Percentiles rank a stretch among this genome's conserved stretches.
These are phyloP conservation scores for Talaromyces nanjingensis DNA, from an alignment of 495 filamentous ascomycete species.

Conservation along the genomic window DNA sequence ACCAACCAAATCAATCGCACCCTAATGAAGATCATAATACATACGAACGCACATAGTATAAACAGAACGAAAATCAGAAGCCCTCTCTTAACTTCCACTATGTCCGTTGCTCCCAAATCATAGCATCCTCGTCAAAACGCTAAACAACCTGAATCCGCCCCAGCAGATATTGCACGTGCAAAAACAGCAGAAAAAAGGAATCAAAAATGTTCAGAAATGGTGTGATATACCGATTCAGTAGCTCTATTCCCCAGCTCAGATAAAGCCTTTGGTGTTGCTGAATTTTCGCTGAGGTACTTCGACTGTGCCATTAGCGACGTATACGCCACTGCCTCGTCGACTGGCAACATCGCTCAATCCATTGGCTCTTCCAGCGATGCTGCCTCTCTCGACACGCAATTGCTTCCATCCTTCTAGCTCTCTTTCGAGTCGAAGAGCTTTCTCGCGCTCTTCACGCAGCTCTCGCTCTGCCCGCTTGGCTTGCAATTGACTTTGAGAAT, in stretches of 20 bases:
- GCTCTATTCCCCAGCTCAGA: slow-evolving; percentile 26
- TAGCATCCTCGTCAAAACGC: background rate
- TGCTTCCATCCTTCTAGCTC: slow-evolving; percentile 85
- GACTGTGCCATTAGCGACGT: slow-evolving; percentile 19
- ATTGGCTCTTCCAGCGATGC: slow-evolving; percentile 24
- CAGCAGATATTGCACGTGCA: background rate
- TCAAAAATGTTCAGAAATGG: slow-evolving; percentile 14
- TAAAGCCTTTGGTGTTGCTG: slow-evolving; percentile 45
- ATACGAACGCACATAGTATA: slow-evolving; percentile 2
- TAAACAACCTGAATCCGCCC: background rate
- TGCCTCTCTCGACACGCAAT: slow-evolving; percentile 56
- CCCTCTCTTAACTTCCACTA: background rate
- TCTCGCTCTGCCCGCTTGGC: slow-evolving; percentile 84
- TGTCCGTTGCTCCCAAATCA: background rate
- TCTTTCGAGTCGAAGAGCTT: slow-evolving; percentile 70
- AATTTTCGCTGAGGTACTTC: slow-evolving; percentile 38
- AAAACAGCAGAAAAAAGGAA: background rate
- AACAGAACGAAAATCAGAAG: background rate
- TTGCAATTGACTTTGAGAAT: slow-evolving; percentile 70
- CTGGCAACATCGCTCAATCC: slow-evolving; percentile 36
- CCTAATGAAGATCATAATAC: background rate
- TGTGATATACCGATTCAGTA: background rate
- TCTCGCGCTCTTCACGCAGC: slow-evolving; percentile 82
- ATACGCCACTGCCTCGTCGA: slow-evolving; percentile 32
- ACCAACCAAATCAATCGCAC: background rate